These are phyloP conservation scores for Periconia macrospinosa DNA, from an alignment of 2,329 filamentous ascomycete genomes.

Conservation along the genomic window DNA sequence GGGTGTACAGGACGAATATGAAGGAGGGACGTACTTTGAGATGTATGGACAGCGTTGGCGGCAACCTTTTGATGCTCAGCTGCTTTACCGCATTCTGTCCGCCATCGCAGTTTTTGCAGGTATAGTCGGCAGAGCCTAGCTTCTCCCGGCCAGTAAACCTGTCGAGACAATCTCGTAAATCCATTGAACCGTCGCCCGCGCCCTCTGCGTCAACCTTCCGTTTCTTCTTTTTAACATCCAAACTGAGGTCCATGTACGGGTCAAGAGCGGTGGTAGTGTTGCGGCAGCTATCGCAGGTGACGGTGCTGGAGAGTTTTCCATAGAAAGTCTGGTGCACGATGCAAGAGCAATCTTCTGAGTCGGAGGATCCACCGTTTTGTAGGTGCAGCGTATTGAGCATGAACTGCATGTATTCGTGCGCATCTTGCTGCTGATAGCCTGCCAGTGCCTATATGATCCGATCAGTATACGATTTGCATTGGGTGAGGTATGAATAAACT, in stretches of 20 bases:
- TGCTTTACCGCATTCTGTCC: conserved; percentile 79
- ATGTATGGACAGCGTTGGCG: conserved; percentile 88
- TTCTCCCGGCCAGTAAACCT: conserved; percentile 87
- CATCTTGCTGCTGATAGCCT: conserved; percentile 93
- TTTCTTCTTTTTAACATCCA: conserved; percentile 83
- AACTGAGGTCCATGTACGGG: conserved; percentile 85
- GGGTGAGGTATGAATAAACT: conserved; percentile 39
- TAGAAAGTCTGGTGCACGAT: conserved; percentile 95
- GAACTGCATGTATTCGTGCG: conserved; percentile 96
- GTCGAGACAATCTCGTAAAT: conserved; percentile 68
- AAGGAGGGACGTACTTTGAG: conserved; percentile 67
- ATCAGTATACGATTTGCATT: not conserved
- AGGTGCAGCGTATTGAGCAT: conserved; percentile 87
- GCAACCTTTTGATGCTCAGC: conserved; percentile 79
- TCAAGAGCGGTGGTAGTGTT: conserved; percentile 82
- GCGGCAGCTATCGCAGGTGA: conserved; percentile 85
- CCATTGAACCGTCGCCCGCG: conserved; percentile 39
- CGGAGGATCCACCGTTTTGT: conserved; percentile 65
- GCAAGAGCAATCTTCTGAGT: conserved; percentile 68
- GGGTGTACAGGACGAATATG: not conserved
- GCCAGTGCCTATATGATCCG: conserved; percentile 52
- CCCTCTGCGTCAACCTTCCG: conserved; percentile 50
- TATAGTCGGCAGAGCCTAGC: conserved; percentile 74
- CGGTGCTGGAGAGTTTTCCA: conserved; percentile 85
- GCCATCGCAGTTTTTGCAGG: conserved; percentile 77